phyloP scores from a whole-genome alignment of 768 basidiomycete species.

The Lactarius indigo region DNA sequence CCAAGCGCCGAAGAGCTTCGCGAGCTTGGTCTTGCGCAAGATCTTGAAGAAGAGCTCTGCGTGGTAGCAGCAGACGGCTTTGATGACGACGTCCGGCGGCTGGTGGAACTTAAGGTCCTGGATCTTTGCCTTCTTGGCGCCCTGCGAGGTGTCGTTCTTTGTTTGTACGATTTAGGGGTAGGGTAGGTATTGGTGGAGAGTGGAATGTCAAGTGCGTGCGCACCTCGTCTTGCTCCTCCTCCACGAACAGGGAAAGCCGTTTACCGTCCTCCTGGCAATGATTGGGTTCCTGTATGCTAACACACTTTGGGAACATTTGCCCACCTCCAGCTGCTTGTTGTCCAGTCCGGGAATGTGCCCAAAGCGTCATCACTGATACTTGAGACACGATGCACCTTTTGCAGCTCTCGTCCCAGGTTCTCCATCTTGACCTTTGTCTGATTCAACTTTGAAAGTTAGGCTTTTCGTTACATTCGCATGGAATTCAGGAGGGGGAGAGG shows the following conservation, averaged over 20 bases:
- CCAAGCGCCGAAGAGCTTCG: conserved; percentile 82
- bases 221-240: conserved; percentile 84
- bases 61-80: conserved; percentile 83
- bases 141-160: conserved; percentile 78
- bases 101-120: conserved; percentile 81
- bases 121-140: conserved; percentile 71
- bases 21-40: conserved; percentile 83
- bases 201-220: conserved; percentile 12
- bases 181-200: not conserved
- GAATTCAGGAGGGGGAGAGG: conserved; percentile 2
- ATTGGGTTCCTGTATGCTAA: conserved; percentile 39
- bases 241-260: conserved; percentile 72
- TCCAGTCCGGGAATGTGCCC: conserved; percentile 48
- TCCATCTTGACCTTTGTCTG: conserved; percentile 89
- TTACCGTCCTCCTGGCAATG: conserved; percentile 74
- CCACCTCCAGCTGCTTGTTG: conserved; percentile 80
- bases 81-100: conserved; percentile 86
- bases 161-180: conserved; percentile 64
- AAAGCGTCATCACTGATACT: not conserved
- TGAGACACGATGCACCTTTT: conserved; percentile 55
- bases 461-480: conserved; percentile 54
- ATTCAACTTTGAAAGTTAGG: conserved; percentile 82
- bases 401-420: conserved; percentile 81
- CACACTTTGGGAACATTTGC: conserved; percentile 30
- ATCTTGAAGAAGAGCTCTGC: conserved; percentile 93